phyloP scores from a whole-genome alignment of 169 alveolate genomes.

The Cryptosporidium sp. region DNA sequence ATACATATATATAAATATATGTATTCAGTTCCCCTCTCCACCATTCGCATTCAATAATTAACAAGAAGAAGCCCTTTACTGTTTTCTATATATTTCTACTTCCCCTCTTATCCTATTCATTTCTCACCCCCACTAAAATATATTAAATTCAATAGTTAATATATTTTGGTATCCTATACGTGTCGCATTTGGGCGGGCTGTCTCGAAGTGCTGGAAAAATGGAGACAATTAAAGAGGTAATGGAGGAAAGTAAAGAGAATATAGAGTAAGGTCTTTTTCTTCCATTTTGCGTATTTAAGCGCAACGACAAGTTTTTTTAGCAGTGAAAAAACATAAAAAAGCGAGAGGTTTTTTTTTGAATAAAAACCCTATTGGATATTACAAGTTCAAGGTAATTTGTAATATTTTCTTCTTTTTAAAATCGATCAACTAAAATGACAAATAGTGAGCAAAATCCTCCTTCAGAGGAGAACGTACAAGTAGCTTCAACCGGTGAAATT shows the following conservation, averaged over 20 bases:
- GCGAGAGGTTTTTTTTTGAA: neutral
- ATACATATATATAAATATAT: no score
- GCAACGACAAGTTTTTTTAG: slow-evolving; percentile 8
- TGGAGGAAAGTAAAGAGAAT: slow-evolving; percentile 16
- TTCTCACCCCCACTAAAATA: slow-evolving; percentile 13
- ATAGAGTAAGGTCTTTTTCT: slow-evolving; percentile 8
- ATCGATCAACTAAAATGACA: slow-evolving; percentile 36
- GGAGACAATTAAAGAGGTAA: slow-evolving; percentile 27
- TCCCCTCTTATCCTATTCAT: neutral
- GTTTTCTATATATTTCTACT: neutral
- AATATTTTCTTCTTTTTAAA: slow-evolving; percentile 1
- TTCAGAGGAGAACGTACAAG: slow-evolving; percentile 64
- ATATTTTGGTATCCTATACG: slow-evolving; percentile 31
- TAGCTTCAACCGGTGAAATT: slow-evolving; percentile 78
- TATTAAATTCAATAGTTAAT: neutral
- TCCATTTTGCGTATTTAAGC: slow-evolving; percentile 17
- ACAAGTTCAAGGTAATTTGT: slow-evolving; percentile 44
- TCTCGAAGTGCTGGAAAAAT: slow-evolving; percentile 23
- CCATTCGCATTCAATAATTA: neutral
- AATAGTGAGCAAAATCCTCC: slow-evolving; percentile 34
- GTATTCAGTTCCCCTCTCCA: neutral
- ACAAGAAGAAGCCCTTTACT: neutral
- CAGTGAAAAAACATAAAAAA: neutral
- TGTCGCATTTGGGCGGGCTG: slow-evolving; percentile 41
- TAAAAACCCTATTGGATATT: slow-evolving; percentile 10